Evolutionary conservation across 805 yeast species (phyloP).

Genomic region (Ogataea saltuana): DNA sequence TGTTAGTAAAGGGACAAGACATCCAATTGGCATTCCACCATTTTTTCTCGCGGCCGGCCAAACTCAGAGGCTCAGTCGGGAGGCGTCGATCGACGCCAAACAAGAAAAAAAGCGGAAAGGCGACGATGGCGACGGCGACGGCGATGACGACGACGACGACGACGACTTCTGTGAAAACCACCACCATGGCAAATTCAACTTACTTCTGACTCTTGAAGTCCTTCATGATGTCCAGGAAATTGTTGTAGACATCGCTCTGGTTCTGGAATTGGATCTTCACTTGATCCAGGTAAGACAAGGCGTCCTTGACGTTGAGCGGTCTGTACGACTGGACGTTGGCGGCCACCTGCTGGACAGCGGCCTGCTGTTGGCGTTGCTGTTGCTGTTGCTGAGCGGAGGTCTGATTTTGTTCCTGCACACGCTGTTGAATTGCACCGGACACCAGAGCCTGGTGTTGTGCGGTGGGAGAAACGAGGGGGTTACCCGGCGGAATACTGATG

Average conservation of each 20-base stretch:
- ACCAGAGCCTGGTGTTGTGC: slow-evolving; percentile 21
- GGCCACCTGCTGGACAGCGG: slow-evolving; percentile 28
- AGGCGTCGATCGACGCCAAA: slow-evolving; percentile 5
- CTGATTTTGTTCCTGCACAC: slow-evolving; percentile 12
- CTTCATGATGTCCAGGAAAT: slow-evolving; percentile 96
- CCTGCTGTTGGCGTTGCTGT: slow-evolving; percentile 25
- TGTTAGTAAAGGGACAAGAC: slow-evolving; percentile 28
- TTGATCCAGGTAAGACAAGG: slow-evolving; percentile 91
- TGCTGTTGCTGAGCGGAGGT: slow-evolving; percentile 14
- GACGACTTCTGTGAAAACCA: no score
- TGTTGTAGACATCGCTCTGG: slow-evolving; percentile 95
- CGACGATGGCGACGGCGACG: no score
- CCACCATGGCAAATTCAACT: slow-evolving; percentile 34
- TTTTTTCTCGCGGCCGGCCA: not conserved
- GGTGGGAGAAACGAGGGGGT: slow-evolving; percentile 26
- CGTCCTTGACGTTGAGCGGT: slow-evolving; percentile 94
- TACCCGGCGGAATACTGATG: slow-evolving; percentile 35
- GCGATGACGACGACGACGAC: no score
- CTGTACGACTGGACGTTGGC: slow-evolving; percentile 46
- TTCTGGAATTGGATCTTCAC: slow-evolving; percentile 89
- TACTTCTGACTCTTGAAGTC: slow-evolving; percentile 93
- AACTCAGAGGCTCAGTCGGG: not conserved
- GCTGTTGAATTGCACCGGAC: slow-evolving; percentile 18
- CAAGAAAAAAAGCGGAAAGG: no score
- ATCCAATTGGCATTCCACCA: not conserved